phyloP scores from a whole-genome alignment of 768 basidiomycete genomes.

The Hypholoma fasciculare region DNA sequence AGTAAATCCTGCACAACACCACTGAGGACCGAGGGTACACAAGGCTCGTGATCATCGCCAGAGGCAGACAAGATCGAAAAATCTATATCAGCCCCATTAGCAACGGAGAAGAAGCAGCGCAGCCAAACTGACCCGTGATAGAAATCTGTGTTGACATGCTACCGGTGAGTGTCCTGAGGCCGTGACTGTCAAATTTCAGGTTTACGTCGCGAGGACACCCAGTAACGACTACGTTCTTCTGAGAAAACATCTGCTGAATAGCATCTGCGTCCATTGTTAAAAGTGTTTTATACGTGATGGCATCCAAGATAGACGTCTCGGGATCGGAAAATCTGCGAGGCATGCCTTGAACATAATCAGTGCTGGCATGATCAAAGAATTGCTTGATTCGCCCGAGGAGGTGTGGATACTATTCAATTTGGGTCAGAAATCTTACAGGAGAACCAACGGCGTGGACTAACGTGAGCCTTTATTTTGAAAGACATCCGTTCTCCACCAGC shows the following conservation, averaged over 20 bases:
- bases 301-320: neutral
- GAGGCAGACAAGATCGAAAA: neutral
- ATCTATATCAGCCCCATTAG: neutral
- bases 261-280: neutral
- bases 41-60: neutral
- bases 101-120: neutral
- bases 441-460: too few species aligned
- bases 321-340: neutral
- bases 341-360: neutral
- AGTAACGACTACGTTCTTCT: slow-evolving; percentile 7
- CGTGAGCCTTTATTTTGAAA: neutral
- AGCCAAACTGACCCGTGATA: neutral
- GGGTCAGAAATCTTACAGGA: too few species aligned
- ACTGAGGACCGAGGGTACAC: slow-evolving; percentile 3
- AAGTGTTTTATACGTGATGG: neutral
- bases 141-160: slow-evolving; percentile 1
- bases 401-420: too few species aligned
- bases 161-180: slow-evolving; percentile 1
- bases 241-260: neutral
- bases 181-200: slow-evolving; percentile 1
- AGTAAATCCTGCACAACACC: slow-evolving; percentile 4
- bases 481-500: neutral
- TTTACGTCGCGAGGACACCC: slow-evolving; percentile 4
- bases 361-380: too few species aligned
- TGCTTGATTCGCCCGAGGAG: too few species aligned